Evolutionary conservation across 208 protist species (phyloP), one percentile per base, ranked within the genome.

Genomic region (Acanthamoeba triangularis): DNA sequence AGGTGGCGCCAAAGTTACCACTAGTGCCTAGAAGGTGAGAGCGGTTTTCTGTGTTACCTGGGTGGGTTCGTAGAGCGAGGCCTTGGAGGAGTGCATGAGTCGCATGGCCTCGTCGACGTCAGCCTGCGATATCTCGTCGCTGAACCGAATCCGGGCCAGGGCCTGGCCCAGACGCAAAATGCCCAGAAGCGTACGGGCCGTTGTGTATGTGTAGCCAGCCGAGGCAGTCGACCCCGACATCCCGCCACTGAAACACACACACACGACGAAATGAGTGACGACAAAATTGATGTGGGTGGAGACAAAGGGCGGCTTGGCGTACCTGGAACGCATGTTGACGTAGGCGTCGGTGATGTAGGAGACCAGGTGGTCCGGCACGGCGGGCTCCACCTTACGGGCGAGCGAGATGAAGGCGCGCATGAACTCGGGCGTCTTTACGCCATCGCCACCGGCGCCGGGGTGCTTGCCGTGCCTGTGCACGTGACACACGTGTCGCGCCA

Each of bases 401-500:
- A 76, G 23, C 3, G 95, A 59, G 78, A 98, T 96, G 76, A 93
- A 98, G 2, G 95, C 67, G 52, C 97, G 94, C 54, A 95, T 69
- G 14, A 65, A 82, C 35, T 84, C 65, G 18, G 65, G 49, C 10
- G 41, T 59, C 72, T 56, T 63, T 1, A 59, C 49, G 23, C 47
- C 65, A 11, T 93, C 61, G 35, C 28, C 65, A 4, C 47, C 87
- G 87, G 41, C 35, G 16, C 47, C 87, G 95, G 97, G 92, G 84
- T 96, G 25, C 47, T 84, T 44, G 30, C 90, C 72, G 90, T 96
- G 87, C 63, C 65, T 92, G 88, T 98, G 97, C 3, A 98, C 97
- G 87, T 98, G 87, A 23, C 95, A 74, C 30, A 98, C 95, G 95
- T 98, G 97, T 69, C 59, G 52, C 18, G 99, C 99, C 23, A 99